A percentile compares a stretch with the other conserved stretches of the same genome.
These are phyloP conservation scores for Flaveria bidentis DNA, from an alignment of 129 eudicot genomes.

Conservation along the genomic window DNA sequence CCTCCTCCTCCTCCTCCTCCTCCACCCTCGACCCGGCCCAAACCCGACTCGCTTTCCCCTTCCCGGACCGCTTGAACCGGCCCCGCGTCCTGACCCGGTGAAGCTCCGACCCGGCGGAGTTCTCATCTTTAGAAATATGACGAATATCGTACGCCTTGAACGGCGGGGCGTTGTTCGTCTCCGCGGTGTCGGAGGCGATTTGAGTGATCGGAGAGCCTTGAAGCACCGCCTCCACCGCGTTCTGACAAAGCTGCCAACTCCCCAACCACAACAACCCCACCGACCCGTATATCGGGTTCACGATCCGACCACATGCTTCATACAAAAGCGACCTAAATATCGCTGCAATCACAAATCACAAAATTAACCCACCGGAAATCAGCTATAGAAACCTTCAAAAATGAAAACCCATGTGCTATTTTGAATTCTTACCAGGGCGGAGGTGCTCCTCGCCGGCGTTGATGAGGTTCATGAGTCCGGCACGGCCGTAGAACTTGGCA, in stretches of 20 bases:
- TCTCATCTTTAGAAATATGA: conserved; percentile 57
- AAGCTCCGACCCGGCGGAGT: conserved; percentile 49
- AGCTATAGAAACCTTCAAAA: too few species aligned
- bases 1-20: conserved; percentile 34
- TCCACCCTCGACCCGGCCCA: conserved; percentile 31
- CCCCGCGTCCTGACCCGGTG: conserved; percentile 68
- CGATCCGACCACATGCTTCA: conserved; percentile 90
- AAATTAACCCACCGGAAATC: too few species aligned
- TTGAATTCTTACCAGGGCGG: conserved; percentile 51
- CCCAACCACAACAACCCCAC: conserved; percentile 89
- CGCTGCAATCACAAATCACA: conserved; percentile 38
- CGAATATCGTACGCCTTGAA: conserved; percentile 70
- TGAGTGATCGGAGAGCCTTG: conserved; percentile 68
- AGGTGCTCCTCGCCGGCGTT: conserved; percentile 81
- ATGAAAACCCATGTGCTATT: too few species aligned
- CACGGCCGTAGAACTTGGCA: conserved; percentile 92
- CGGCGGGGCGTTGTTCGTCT: conserved; percentile 56
- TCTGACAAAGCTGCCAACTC: conserved; percentile 76
- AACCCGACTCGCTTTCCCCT: conserved; percentile 35
- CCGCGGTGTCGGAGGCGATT: conserved; percentile 56
- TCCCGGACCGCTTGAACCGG: conserved; percentile 63
- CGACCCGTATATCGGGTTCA: conserved; percentile 88
- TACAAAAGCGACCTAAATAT: conserved; percentile 70
- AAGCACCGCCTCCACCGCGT: conserved; percentile 77
- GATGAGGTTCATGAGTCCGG: conserved; percentile 87